Evolutionary conservation across 1,284 basidiomycete genomes (phyloP).

Genomic region (Ustilago curta): DNA sequence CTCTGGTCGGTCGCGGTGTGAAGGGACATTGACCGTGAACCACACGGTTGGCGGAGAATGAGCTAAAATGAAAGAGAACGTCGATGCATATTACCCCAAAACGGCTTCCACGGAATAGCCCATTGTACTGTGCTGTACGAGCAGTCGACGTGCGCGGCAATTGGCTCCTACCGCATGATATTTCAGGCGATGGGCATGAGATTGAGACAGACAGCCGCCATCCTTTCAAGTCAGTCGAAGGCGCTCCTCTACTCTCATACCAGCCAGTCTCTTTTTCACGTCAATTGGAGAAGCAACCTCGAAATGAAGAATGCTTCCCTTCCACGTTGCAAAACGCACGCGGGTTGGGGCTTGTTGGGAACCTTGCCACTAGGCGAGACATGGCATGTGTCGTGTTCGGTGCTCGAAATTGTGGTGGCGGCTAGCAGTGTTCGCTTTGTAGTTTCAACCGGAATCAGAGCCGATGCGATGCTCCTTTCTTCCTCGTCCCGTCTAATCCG

Average conservation of each 20-base stretch:
- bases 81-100: not conserved
- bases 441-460: not conserved
- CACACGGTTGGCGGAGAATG: not conserved
- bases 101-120: not conserved
- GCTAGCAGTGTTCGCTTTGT: not conserved
- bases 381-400: not conserved
- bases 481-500: not conserved
- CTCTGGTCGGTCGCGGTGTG: not conserved
- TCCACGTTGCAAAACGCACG: no score
- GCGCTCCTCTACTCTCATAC: not conserved
- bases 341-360: no score
- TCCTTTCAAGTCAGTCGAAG: not conserved
- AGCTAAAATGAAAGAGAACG: not conserved
- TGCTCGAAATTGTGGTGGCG: not conserved
- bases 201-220: not conserved
- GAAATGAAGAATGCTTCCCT: not conserved
- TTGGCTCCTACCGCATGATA: constrained; percentile 1
- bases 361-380: constrained; percentile 7
- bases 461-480: constrained; percentile 3
- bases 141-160: not conserved
- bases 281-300: no score
- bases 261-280: not conserved
- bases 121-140: no score
- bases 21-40: not conserved
- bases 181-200: not conserved